Base-by-base conservation (phyloP, 2,329 filamentous ascomycete genomes). In the Aspergillus ruber region DNA sequence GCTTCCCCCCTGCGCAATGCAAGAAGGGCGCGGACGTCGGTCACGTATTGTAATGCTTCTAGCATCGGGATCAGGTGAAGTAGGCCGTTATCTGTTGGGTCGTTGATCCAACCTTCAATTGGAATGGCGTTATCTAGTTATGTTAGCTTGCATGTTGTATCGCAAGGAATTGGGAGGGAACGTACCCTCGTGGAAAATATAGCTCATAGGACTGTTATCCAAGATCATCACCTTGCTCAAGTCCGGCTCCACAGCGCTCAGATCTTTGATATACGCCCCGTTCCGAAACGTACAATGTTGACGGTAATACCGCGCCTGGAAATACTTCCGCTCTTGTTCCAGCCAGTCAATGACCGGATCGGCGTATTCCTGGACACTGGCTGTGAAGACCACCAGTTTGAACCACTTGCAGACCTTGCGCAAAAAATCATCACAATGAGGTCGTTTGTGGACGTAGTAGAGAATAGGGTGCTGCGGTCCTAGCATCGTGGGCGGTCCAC, bases 321-420 rank as follows among this genome's bases (percentile, higher is more conserved):
- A 98, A 74, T 89, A 97, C 72, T 97, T 97, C 61, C 90, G 84
- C 71, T 98, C 93, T 56, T 89, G 84, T 71, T 98, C 93, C 50
- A 98, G 79, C 90, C 90, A 97, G 76, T 98, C 93, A 65, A 98
- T 97, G 48, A 98, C 93, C 0, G 93, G 93, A 68, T 98, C 93
- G 48, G 93, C 93, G 63, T 98, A 98, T 68, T 98, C 93, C 67
- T 98, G 93, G 33, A 98, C 93, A 17, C 90, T 95, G 2, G 93
- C 93, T 8, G 93, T 98, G 68, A 98, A 98, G 42, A 97, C 79
- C 44, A 98, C 88, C 13, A 98, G 76, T 65, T 96, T 97, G 73
- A 94, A 98, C 93, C 93, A 98, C 73, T 95, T 95, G 76, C 84
- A 90, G 42, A 96, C 83, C 76, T 93, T 88, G 61, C 90, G 85